Evolutionary conservation across 306 rosid genomes (phyloP).

Genomic region (Leucaena leucocephala): DNA sequence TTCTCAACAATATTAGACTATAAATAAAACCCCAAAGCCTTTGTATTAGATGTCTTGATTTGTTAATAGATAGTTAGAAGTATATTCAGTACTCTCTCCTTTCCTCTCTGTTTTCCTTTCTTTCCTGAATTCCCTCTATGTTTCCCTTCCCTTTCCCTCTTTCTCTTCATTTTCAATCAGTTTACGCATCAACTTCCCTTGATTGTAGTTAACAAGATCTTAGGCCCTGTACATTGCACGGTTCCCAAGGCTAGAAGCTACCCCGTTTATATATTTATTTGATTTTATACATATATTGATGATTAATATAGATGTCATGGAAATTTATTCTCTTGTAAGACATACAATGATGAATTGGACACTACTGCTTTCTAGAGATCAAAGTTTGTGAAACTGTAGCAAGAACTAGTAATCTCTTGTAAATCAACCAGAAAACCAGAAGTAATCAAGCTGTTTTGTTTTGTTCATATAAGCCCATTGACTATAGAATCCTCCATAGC

Average conservation of each 20-base stretch:
- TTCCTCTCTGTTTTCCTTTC: too few relatives aligned
- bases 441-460: background rate
- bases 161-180: too few relatives aligned
- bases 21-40: too few relatives aligned
- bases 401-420: background rate
- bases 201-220: background rate
- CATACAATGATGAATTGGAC: background rate
- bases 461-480: background rate
- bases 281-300: background rate
- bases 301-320: background rate
- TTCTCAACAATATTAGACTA: too few relatives aligned
- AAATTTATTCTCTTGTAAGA: background rate
- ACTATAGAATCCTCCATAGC: background rate
- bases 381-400: background rate
- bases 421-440: slow-evolving; percentile 8
- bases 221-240: background rate
- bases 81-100: too few relatives aligned
- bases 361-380: background rate
- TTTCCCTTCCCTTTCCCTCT: too few relatives aligned
- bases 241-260: background rate
- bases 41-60: too few relatives aligned
- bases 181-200: too few relatives aligned
- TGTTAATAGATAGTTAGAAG: too few relatives aligned
- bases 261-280: background rate
- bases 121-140: too few relatives aligned